Conservation (phyloP, 305 asterid genomes). For the Fraxinus baroniana region DNA sequence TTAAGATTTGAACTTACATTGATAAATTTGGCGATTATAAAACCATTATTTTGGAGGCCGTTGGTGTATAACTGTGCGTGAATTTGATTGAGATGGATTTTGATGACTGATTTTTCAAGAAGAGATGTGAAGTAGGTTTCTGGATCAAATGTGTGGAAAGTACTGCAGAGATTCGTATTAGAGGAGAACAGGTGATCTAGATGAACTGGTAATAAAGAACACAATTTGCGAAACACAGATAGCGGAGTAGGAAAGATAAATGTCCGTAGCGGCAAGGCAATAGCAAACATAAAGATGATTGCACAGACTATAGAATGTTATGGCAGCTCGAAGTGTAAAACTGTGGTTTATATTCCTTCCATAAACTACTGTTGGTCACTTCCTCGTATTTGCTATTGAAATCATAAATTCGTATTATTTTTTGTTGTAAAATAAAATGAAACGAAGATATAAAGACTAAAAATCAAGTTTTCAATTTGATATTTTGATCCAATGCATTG, state of each 20-base stretch:
- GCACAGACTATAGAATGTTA: background rate
- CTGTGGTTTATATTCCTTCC: background rate
- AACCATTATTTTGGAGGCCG: constrained; percentile 56
- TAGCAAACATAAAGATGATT: background rate
- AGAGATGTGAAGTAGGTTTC: constrained; percentile 51
- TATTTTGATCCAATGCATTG: no score
- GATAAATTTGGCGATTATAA: constrained; percentile 58
- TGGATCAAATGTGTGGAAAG: constrained; percentile 3
- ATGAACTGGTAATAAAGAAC: background rate
- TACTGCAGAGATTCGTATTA: constrained; percentile 16
- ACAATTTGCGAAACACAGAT: constrained; percentile 17
- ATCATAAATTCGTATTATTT: no score
- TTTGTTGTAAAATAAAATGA: no score
- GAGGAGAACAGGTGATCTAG: constrained; percentile 4
- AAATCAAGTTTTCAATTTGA: no score
- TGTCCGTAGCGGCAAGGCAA: constrained; percentile 7
- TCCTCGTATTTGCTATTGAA: background rate
- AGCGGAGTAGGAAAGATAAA: constrained; percentile 22
- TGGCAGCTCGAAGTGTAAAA: background rate
- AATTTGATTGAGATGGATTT: constrained; percentile 46
- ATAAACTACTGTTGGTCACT: background rate
- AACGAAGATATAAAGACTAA: no score
- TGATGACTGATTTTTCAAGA: constrained; percentile 38
- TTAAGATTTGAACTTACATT: constrained; percentile 34
- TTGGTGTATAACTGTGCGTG: constrained; percentile 38